Conservation (phyloP, 345 rosid genomes). For the Punica granatum region DNA sequence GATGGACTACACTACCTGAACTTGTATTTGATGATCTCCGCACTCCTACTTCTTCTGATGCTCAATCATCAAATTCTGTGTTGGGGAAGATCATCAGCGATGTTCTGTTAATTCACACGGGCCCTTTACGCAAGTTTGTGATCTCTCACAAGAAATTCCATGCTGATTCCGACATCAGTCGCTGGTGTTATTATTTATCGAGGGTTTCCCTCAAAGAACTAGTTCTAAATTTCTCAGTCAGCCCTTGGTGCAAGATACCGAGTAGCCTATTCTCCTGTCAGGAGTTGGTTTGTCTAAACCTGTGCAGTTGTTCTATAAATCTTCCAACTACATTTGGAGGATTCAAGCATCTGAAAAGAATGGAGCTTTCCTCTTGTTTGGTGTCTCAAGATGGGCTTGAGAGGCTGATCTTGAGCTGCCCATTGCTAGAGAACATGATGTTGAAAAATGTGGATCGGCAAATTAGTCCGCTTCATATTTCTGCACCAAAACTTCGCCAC, state of each 20-base stretch:
- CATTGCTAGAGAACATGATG: background rate
- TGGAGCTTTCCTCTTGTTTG: background rate
- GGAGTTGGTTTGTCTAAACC: background rate
- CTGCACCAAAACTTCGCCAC: background rate
- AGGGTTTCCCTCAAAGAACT: background rate
- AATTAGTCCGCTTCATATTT: background rate
- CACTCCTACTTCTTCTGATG: background rate
- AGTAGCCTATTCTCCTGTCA: background rate
- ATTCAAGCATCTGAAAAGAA: background rate
- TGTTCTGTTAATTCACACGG: background rate
- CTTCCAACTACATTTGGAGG: background rate
- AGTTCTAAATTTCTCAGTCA: background rate
- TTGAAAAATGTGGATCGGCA: background rate
- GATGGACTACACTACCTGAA: no score
- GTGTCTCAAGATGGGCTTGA: background rate
- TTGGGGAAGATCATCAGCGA: background rate
- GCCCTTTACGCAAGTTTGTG: background rate
- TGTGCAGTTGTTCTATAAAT: background rate
- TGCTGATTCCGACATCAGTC: background rate
- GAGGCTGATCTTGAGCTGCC: background rate
- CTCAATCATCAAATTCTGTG: background rate
- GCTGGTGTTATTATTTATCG: background rate
- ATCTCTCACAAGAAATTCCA: background rate
- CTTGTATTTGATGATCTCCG: slow-evolving; percentile 1
- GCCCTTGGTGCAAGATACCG: background rate